A percentile compares a stretch with the other conserved stretches of the same genome.
Conservation (phyloP, 2,329 filamentous ascomycete genomes). For the Dactylellina haptotyla region DNA sequence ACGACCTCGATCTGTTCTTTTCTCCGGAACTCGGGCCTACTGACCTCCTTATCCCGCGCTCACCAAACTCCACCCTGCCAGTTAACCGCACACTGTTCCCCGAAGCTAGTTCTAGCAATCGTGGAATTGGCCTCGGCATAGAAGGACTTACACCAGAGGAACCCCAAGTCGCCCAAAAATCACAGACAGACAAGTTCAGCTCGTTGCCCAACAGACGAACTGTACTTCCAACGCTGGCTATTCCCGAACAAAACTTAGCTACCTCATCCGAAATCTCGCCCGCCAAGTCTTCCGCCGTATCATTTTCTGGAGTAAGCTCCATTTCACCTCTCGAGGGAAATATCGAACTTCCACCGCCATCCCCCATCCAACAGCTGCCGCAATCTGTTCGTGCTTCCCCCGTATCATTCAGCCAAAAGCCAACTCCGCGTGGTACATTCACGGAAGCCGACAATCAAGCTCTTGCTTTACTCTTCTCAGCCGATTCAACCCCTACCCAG, state of each 20-base stretch:
- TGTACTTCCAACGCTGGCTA: conserved; percentile 28
- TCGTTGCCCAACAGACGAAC: conserved; percentile 31
- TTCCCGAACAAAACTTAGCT: conserved; percentile 11
- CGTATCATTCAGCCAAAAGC: background rate
- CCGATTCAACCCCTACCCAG: conserved; percentile 34
- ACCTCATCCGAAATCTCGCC: conserved; percentile 35
- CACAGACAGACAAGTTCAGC: conserved; percentile 16
- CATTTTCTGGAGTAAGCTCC: conserved; percentile 28
- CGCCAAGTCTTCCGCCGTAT: conserved; percentile 33
- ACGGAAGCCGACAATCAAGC: conserved; percentile 50
- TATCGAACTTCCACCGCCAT: conserved; percentile 30
- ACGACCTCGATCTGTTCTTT: conserved; percentile 50
- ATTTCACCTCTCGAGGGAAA: conserved; percentile 38
- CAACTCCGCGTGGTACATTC: conserved; percentile 24
- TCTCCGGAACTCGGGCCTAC: conserved; percentile 45
- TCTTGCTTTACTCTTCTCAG: conserved; percentile 36
- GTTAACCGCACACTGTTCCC: conserved; percentile 48
- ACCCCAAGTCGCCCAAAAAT: background rate
- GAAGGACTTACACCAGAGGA: conserved; percentile 21
- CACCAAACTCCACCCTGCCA: background rate
- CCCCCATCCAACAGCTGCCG: conserved; percentile 45
- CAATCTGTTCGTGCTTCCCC: conserved; percentile 4
- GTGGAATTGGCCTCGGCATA: conserved; percentile 39
- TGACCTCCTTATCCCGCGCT: conserved; percentile 1
- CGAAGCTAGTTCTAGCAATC: conserved; percentile 8